Conservation (phyloP, 1,139 yeast species). For the Blastobotrys raffinosifermentans region DNA sequence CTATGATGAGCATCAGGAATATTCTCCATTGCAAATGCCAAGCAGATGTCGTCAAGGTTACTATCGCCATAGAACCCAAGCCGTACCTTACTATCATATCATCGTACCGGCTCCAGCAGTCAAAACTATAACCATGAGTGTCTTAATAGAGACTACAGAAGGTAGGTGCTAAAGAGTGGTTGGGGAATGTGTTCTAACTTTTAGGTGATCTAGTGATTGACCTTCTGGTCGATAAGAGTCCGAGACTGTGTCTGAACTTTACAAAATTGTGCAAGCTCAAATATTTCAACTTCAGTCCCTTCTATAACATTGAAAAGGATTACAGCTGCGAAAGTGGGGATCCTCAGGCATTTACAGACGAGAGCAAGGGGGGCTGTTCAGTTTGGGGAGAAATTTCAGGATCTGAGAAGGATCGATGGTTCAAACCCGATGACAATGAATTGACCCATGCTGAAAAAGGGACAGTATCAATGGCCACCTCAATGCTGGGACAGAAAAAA, state of each 20-base stretch:
- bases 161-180: slow-evolving; percentile 33
- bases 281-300: slow-evolving; percentile 49
- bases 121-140: no score
- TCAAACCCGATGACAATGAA: slow-evolving; percentile 21
- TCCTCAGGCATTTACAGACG: slow-evolving; percentile 38
- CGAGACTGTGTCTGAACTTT: slow-evolving; percentile 43
- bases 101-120: no score
- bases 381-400: slow-evolving; percentile 31
- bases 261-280: slow-evolving; percentile 49
- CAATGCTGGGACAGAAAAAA: slow-evolving; percentile 7
- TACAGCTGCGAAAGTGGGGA: slow-evolving; percentile 43
- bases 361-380: slow-evolving; percentile 31
- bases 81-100: no score
- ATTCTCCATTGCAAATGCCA: no score
- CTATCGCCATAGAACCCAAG: no score
- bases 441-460: slow-evolving; percentile 29
- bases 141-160: slow-evolving; percentile 49
- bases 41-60: no score
- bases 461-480: slow-evolving; percentile 35
- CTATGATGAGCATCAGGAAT: no score
- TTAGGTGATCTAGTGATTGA: slow-evolving; percentile 51
- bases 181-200: slow-evolving; percentile 1
- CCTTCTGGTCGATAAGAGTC: slow-evolving; percentile 36
- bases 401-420: slow-evolving; percentile 18
- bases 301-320: slow-evolving; percentile 40